Evolutionary conservation across 2,329 filamentous ascomycete species (phyloP).

Genomic region (Trichoderma asperellum): DNA sequence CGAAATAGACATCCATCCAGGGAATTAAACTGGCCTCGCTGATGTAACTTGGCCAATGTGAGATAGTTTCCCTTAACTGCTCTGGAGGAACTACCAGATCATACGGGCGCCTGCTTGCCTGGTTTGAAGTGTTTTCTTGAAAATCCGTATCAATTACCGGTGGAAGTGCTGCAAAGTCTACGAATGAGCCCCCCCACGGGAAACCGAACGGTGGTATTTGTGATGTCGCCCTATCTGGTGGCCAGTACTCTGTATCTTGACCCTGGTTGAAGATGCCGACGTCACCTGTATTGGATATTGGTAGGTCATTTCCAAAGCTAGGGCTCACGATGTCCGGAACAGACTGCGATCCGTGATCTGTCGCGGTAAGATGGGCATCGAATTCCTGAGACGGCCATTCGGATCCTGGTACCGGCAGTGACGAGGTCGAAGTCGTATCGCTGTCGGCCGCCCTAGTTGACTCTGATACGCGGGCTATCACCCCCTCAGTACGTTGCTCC

Average conservation of each 20-base stretch:
- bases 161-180: neutral
- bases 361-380: neutral
- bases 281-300: neutral
- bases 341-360: neutral
- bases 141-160: neutral
- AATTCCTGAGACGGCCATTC: neutral
- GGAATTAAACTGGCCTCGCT: neutral
- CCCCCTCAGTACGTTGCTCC: neutral
- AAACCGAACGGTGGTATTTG: neutral
- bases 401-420: neutral
- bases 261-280: neutral
- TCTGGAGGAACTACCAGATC: neutral
- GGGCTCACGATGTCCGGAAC: neutral
- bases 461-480: neutral
- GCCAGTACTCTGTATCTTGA: neutral
- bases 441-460: neutral
- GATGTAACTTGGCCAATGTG: neutral
- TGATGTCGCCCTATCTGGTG: neutral
- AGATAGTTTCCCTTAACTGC: neutral
- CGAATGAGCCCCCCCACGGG: neutral
- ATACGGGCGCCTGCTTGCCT: neutral
- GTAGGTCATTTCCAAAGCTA: neutral
- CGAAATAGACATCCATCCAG: neutral
- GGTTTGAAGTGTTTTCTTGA: neutral
- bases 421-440: neutral